phyloP scores from a whole-genome alignment of 768 basidiomycete species.

The Rickenella mellea region DNA sequence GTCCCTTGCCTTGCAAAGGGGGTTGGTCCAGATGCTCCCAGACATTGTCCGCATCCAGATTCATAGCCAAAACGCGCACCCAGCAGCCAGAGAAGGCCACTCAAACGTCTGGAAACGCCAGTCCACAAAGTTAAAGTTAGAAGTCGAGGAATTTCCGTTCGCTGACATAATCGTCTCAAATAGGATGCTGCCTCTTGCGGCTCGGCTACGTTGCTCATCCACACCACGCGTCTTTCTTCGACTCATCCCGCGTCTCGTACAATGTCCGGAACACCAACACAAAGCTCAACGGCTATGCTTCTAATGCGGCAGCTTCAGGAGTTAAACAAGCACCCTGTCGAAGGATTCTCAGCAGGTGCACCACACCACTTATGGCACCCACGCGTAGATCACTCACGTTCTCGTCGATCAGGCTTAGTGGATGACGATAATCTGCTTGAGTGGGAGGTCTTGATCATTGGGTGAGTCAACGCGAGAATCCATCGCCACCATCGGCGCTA shows the following conservation, averaged over 20 bases:
- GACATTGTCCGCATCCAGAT: conserved; percentile 32
- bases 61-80: no score
- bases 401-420: conserved; percentile 55
- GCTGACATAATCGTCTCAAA: no score
- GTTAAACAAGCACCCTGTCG: conserved; percentile 86
- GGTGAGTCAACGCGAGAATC: conserved; percentile 38
- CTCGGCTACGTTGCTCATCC: no score
- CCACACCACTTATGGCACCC: conserved; percentile 9
- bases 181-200: no score
- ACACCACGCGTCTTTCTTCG: no score
- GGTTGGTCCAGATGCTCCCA: conserved; percentile 50
- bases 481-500: conserved; percentile 7
- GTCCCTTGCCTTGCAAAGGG: conserved; percentile 67
- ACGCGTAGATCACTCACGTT: not conserved
- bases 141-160: no score
- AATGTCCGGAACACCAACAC: no score
- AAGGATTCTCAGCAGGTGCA: conserved; percentile 92
- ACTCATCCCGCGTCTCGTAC: no score
- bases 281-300: no score
- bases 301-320: conserved; percentile 75
- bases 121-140: no score
- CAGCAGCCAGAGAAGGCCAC: no score
- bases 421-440: conserved; percentile 92
- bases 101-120: no score
- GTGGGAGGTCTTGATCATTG: conserved; percentile 95